Evolutionary conservation across 805 yeast species (phyloP), one percentile per base, ranked within the genome.

Genomic region (Nakazawaea sp.): DNA sequence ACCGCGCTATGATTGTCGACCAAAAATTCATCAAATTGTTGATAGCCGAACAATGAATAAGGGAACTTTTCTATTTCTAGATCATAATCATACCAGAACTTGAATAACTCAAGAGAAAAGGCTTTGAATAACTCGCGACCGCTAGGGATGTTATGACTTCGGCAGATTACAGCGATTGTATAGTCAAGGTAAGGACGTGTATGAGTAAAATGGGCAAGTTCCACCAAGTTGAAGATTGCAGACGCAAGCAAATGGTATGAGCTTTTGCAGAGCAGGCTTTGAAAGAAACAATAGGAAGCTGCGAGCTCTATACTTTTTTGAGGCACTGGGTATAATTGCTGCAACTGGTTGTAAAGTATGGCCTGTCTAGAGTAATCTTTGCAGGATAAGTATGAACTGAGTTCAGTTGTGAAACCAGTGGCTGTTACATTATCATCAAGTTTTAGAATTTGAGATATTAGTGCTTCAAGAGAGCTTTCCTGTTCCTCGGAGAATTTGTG

Each of bases 41-140:
- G 15, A 43, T 59, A 71, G 0, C 59, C 72, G 45, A 75, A 63
- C 1, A 68, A 38, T 1, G 40, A 42, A 37, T 31, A 62, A 0
- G 79, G 80, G 42, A 73, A 71, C 1, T 46, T 45, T 0, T 41
- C 37, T 11, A 70, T 42, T 3, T 49, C 45, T 10, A 45, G 32
- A 3, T 55, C 52, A 36, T 55, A 57, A n/a, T 52, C 50, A 50
- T 57, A 55, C 78, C 78, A 74, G 16, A 55, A 55, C 38, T 58
- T 65, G 32, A 74, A 50, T 3, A 72, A 48, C 11, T 61, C 62
- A 25, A 59, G 45, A 32, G 52, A 58, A 19, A 58, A 47, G 10
- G 45, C 37, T 33, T 50, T 49, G 43, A 67, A 66, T 4, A 70
- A 39, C 1, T 32, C 35, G 12, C 30, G 43, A 0, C 53, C 28